phyloP scores from a whole-genome alignment of 495 filamentous ascomycete genomes.

The Cercophora newfieldiana region DNA sequence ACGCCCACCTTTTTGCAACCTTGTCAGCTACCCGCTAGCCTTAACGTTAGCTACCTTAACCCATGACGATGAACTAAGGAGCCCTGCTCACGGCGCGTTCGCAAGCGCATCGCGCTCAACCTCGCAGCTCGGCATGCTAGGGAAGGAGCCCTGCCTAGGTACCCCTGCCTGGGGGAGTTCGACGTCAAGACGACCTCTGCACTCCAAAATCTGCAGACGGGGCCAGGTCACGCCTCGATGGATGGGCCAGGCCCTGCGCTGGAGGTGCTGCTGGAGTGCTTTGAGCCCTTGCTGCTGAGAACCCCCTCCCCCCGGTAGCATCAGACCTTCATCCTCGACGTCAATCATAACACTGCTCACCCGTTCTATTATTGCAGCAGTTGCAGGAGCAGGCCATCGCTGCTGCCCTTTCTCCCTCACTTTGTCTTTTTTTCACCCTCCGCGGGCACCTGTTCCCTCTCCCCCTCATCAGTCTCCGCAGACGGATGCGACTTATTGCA shows the following conservation, averaged over 20 bases:
- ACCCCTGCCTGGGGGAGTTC: neutral
- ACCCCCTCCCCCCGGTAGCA: slow-evolving; percentile 16
- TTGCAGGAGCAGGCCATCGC: neutral
- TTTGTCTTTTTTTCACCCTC: neutral
- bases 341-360: slow-evolving; percentile 31
- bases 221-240: neutral
- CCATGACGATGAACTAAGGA: neutral
- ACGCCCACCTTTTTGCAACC: slow-evolving; percentile 1
- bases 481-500: no score
- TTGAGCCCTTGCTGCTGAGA: neutral
- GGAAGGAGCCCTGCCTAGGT: neutral
- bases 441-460: no score
- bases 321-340: slow-evolving; percentile 28
- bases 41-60: slow-evolving; percentile 1
- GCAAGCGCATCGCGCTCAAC: neutral
- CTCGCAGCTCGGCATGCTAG: neutral
- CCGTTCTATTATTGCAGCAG: slow-evolving; percentile 26
- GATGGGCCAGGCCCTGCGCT: neutral
- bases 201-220: neutral
- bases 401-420: neutral
- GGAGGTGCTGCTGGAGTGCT: neutral
- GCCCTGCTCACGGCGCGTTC: neutral
- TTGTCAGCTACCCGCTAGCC: slow-evolving; percentile 18
- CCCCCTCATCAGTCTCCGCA: neutral
- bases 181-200: neutral